phyloP scores from a whole-genome alignment of 2,329 filamentous ascomycete genomes.

The Scedosporium minutisporum region DNA sequence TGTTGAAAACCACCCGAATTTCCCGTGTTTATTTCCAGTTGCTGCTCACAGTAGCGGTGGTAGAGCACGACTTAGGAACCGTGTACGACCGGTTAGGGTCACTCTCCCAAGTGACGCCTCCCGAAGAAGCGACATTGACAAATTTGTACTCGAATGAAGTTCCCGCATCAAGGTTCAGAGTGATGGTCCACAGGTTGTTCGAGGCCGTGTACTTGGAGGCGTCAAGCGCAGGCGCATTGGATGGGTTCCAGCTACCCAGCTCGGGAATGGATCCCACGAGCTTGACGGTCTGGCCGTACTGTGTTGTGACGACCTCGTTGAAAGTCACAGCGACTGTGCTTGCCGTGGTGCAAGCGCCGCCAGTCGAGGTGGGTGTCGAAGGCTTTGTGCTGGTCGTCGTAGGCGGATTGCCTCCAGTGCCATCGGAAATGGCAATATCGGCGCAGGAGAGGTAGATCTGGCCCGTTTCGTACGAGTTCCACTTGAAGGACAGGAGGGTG shows the following conservation, averaged over 20 bases:
- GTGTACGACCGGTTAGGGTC: slow-evolving; percentile 34
- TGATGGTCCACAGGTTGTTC: slow-evolving; percentile 44
- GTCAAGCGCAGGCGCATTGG: slow-evolving; percentile 36
- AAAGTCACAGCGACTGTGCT: slow-evolving; percentile 30
- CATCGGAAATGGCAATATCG: slow-evolving; percentile 34
- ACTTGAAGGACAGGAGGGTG: slow-evolving; percentile 41
- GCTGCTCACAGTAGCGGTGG: neutral
- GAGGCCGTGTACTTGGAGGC: slow-evolving; percentile 40
- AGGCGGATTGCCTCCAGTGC: slow-evolving; percentile 11
- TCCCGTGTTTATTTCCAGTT: neutral
- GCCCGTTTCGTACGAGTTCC: slow-evolving; percentile 45
- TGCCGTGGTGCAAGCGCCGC: slow-evolving; percentile 16
- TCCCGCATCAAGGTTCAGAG: slow-evolving; percentile 40
- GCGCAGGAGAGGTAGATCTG: slow-evolving; percentile 45
- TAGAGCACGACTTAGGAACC: slow-evolving; percentile 1
- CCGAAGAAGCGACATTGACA: slow-evolving; percentile 40
- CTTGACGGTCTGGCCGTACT: slow-evolving; percentile 40
- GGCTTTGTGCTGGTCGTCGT: slow-evolving; percentile 12
- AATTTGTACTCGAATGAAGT: slow-evolving; percentile 52
- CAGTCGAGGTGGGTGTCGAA: slow-evolving; percentile 11
- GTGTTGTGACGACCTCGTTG: slow-evolving; percentile 31
- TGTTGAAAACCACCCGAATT: neutral
- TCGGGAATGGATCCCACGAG: slow-evolving; percentile 27
- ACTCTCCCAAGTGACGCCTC: slow-evolving; percentile 47
- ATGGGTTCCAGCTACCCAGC: slow-evolving; percentile 23